A percentile compares a stretch with the other conserved stretches of the same genome.
Conservation (phyloP, 768 basidiomycete genomes). For the Boletus huronensis region DNA sequence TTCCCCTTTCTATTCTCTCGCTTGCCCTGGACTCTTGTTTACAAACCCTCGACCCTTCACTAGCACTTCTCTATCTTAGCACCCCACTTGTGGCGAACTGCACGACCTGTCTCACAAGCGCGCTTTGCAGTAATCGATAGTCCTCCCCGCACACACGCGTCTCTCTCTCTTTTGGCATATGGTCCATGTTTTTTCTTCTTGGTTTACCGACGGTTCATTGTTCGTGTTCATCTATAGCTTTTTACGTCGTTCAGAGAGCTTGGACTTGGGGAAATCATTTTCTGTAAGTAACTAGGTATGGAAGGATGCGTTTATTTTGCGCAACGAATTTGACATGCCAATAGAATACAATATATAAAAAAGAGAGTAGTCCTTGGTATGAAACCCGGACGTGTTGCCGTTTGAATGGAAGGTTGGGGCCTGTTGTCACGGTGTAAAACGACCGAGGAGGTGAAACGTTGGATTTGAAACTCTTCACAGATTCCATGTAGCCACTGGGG, state of each 20-base stretch:
- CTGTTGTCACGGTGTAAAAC: too few relatives aligned
- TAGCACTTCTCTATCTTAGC: constrained; percentile 13
- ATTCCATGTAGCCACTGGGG: too few relatives aligned
- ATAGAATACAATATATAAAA: not conserved
- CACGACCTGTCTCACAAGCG: not conserved
- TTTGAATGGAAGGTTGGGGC: not conserved
- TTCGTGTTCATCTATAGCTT: not conserved
- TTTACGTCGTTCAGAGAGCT: not conserved
- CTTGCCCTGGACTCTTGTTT: constrained; percentile 7
- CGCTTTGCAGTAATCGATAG: not conserved
- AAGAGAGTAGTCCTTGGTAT: too few relatives aligned
- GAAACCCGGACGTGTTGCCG: not conserved
- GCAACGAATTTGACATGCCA: not conserved
- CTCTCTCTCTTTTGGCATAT: not conserved
- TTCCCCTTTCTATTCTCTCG: constrained; percentile 3
- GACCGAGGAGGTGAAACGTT: not conserved
- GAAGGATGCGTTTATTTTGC: not conserved
- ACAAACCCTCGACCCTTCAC: not conserved
- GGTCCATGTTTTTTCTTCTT: not conserved
- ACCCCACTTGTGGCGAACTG: not conserved
- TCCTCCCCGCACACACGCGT: not conserved
- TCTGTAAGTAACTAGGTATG: not conserved
- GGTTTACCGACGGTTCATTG: not conserved
- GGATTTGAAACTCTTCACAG: not conserved
- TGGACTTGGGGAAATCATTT: not conserved